A percentile compares a stretch with the other conserved stretches of the same genome.
Conservation (phyloP, 2,329 filamentous ascomycete species). For the Curvularia spicifera region DNA sequence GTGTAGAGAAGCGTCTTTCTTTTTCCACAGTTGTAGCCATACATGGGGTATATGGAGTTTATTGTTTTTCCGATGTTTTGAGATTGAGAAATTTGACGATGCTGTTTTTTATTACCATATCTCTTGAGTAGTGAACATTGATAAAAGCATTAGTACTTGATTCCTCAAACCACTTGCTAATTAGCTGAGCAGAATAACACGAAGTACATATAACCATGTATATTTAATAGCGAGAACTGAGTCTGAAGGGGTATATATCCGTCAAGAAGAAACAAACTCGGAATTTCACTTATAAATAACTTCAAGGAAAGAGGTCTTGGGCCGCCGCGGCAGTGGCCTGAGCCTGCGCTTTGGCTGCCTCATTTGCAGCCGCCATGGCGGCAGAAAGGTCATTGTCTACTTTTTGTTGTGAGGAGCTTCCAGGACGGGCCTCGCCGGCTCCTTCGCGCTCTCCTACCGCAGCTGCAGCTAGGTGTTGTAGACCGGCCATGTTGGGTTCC, state of each 20-base stretch:
- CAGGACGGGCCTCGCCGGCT: constrained; percentile 16
- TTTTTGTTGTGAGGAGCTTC: constrained; percentile 24
- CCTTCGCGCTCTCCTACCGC: constrained; percentile 48
- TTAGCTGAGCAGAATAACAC: background rate
- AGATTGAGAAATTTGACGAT: too few relatives aligned
- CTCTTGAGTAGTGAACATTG: background rate
- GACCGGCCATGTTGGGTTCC: constrained; percentile 48
- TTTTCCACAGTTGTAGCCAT: too few relatives aligned
- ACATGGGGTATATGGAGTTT: too few relatives aligned
- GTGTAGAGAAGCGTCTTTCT: too few relatives aligned
- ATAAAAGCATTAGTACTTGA: background rate
- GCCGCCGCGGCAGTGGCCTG: constrained; percentile 46
- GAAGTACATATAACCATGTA: background rate
- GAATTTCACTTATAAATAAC: background rate
- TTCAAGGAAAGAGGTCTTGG: constrained; percentile 23
- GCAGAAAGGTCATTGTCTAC: constrained; percentile 46
- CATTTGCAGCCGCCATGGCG: constrained; percentile 47
- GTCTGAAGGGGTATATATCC: constrained; percentile 10
- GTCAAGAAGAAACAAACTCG: constrained; percentile 1
- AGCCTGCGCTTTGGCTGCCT: constrained; percentile 24
- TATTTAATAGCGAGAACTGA: background rate
- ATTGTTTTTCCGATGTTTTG: too few relatives aligned
- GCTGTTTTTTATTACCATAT: background rate
- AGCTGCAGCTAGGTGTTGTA: constrained; percentile 49
- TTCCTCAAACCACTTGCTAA: background rate